These are phyloP conservation scores for Lactarius tabidus DNA, from an alignment of 768 basidiomycete species.

Conservation along the genomic window DNA sequence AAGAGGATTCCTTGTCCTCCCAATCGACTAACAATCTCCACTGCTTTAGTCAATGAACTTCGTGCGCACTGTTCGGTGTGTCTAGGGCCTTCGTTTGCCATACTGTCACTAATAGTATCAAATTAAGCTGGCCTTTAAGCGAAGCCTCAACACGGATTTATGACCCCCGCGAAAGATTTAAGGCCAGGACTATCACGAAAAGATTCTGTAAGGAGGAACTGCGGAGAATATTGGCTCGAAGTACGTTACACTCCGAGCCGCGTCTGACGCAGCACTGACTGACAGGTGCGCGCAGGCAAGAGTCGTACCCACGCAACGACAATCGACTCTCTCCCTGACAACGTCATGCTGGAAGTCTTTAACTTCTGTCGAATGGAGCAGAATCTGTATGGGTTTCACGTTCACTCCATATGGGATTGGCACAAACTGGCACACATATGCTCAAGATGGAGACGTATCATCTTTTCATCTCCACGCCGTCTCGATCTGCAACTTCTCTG, in stretches of 20 bases:
- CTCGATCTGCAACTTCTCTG: conserved; percentile 5
- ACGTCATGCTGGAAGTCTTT: conserved; percentile 12
- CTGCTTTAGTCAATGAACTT: not conserved
- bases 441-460: conserved; percentile 3
- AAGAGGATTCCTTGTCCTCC: not conserved
- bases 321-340: conserved; percentile 6
- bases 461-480: conserved; percentile 5
- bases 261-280: not conserved
- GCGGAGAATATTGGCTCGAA: not conserved
- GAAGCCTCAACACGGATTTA: not conserved
- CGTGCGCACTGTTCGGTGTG: not conserved
- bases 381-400: not conserved
- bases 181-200: not conserved
- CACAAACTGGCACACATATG: not conserved
- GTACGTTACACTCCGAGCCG: not conserved
- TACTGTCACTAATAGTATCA: not conserved
- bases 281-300: not conserved
- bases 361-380: not conserved
- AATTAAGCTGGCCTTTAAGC: not conserved
- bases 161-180: not conserved
- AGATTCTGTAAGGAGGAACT: not conserved
- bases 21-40: not conserved
- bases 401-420: not conserved
- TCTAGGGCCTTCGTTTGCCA: not conserved
- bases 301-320: not conserved